Conservation (phyloP, 2,329 filamentous ascomycete species). For the Pseudophaeomoniella oleicola region DNA sequence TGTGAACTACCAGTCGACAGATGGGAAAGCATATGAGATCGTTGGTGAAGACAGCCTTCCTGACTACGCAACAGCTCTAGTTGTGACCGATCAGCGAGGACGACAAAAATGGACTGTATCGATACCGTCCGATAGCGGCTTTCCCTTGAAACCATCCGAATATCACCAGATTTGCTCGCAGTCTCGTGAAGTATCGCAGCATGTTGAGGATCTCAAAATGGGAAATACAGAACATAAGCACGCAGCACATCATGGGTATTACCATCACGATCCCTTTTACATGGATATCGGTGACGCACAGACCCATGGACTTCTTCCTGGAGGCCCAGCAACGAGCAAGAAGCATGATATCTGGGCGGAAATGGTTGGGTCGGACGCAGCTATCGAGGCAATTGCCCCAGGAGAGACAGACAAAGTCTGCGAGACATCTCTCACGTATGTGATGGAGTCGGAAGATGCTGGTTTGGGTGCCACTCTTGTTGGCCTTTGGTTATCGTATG, state of each 20-base stretch:
- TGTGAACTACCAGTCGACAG: constrained; percentile 25
- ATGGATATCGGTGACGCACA: constrained; percentile 63
- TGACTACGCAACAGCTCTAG: constrained; percentile 56
- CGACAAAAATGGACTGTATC: constrained; percentile 66
- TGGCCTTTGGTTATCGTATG: constrained; percentile 72
- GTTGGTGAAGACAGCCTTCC: constrained; percentile 52
- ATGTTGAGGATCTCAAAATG: constrained; percentile 38
- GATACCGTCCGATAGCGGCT: constrained; percentile 52
- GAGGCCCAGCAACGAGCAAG: too few species aligned
- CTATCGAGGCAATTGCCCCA: constrained; percentile 2
- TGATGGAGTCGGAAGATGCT: constrained; percentile 59
- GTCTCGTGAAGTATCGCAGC: constrained; percentile 48
- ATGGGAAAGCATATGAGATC: constrained; percentile 47
- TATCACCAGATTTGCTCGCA: constrained; percentile 57
- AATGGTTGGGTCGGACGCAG: neutral
- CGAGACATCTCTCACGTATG: constrained; percentile 58
- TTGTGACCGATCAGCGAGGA: constrained; percentile 51
- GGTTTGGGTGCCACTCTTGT: constrained; percentile 65
- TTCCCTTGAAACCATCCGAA: constrained; percentile 51
- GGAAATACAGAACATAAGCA: constrained; percentile 26
- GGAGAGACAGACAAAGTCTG: constrained; percentile 39
- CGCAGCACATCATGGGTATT: constrained; percentile 36
- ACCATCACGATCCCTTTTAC: constrained; percentile 52
- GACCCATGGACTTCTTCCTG: constrained; percentile 44
- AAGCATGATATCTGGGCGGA: neutral